Evolutionary conservation across 257 asterid genomes (phyloP), one percentile per base, ranked within the genome.

Genomic region (Primulina huaijiensis): DNA sequence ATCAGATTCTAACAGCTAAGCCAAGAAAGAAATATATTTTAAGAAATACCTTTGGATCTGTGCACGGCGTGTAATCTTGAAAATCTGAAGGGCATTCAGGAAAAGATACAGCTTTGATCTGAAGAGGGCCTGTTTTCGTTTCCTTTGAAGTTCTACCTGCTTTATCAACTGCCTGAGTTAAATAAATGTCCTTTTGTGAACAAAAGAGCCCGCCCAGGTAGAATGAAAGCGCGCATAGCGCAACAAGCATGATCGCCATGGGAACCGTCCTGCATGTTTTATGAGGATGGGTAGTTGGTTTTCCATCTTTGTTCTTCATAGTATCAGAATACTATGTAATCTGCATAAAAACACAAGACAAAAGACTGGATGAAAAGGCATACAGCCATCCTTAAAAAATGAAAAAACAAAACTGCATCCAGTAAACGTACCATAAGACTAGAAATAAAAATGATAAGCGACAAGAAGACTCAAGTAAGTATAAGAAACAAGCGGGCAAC

Each of bases 11-110:
- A 52, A 34, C 37, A 38, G 60, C 25, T 46, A 60, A 56, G 53
- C 11, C 58, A 74, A 43, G 55, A 67, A 46, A 71, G 21, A 53
- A 67, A 33, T n/a, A 57, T n/a, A 38, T 27, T 17, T 50, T 17
- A 50, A 50, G 20, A 64, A 52, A 71, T 50, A 91, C 99, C 87
- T 78, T 89, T 17, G 99, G 99, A 88, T 94, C 99, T 19, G 99
- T 94, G 90, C 99, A 94, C 6, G 99, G 99, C 0, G 99, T 91
- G 83, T 89, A 94, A 76, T 86, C 99, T 76, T 91, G 99, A 68
- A 69, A 77, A 68, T 89, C 92, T 12, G 91, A 80, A 72, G 87
- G 73, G 79, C 99, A 94, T 62, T 85, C 93, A 8, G 93, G 75
- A 77, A 94, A 91, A 62, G 82, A 77, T 35, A 74, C 77, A 56